These are phyloP conservation scores for Picochlorum sp. DNA, from an alignment of 139 green algal genomes.

Conservation along the genomic window DNA sequence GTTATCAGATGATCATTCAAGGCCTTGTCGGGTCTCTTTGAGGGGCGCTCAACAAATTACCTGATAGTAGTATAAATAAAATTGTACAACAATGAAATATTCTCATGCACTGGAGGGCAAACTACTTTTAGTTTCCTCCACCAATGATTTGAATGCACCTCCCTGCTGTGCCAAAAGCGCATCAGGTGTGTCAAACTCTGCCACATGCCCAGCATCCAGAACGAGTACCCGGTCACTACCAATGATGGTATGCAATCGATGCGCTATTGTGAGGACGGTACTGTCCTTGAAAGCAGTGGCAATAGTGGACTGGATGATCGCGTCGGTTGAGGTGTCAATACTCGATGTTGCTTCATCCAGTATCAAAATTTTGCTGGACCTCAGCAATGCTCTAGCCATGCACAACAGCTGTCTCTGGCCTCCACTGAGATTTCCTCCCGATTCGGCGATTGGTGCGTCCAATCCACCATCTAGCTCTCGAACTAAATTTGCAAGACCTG, in stretches of 20 bases:
- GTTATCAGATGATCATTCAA: conserved; percentile 84
- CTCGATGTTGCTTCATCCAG: conserved; percentile 86
- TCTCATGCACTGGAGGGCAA: no score
- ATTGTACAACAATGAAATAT: no score
- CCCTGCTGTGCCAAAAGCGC: not conserved
- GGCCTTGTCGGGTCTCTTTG: conserved; percentile 44
- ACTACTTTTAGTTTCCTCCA: conserved; percentile 6
- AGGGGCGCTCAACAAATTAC: no score
- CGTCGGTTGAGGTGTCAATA: conserved; percentile 20
- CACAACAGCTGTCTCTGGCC: conserved; percentile 91
- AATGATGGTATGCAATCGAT: conserved; percentile 40
- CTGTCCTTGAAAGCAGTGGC: conserved; percentile 36
- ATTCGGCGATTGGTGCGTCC: conserved; percentile 61
- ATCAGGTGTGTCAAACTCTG: conserved; percentile 10
- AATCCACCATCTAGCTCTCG: conserved; percentile 23
- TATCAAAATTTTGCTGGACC: conserved; percentile 45
- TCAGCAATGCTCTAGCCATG: conserved; percentile 81
- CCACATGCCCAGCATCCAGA: conserved; percentile 21
- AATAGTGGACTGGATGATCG: conserved; percentile 39
- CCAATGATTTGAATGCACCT: conserved; percentile 10
- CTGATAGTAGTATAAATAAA: no score
- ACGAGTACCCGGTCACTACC: conserved; percentile 26
- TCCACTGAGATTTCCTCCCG: conserved; percentile 75
- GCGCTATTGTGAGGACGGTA: conserved; percentile 58
- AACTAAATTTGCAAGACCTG: conserved; percentile 26